These are phyloP conservation scores for Musa schizocarpa DNA, from an alignment of 176 grass and related monocot species.

Conservation along the genomic window DNA sequence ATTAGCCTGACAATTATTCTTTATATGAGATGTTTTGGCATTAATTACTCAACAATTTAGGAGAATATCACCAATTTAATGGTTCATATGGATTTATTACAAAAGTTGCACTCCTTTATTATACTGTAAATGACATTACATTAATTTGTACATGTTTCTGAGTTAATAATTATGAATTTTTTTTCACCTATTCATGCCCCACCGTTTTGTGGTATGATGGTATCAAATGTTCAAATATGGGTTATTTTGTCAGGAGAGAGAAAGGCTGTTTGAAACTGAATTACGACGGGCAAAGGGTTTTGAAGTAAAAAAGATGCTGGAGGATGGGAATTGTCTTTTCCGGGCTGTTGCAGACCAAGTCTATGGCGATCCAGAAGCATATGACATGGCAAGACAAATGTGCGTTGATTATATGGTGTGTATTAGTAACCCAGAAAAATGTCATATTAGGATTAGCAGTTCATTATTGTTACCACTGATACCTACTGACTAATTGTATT, in stretches of 20 bases:
- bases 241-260: constrained; percentile 58
- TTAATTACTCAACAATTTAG: too few species aligned
- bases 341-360: constrained; percentile 98
- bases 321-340: constrained; percentile 95
- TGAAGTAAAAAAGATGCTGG: constrained; percentile 81
- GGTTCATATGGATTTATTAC: too few species aligned
- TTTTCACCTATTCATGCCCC: too few species aligned
- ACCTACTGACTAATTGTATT: background rate
- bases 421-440: background rate
- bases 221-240: background rate
- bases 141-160: background rate
- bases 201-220: too few species aligned
- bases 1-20: too few species aligned
- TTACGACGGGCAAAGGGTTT: constrained; percentile 80
- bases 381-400: constrained; percentile 95
- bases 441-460: background rate
- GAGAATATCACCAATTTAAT: too few species aligned
- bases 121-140: too few species aligned
- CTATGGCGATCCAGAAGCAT: constrained; percentile 87
- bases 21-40: too few species aligned
- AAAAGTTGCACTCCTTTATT: too few species aligned
- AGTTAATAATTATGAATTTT: background rate
- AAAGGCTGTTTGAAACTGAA: constrained; percentile 73
- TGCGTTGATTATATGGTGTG: constrained; percentile 97
- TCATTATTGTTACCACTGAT: background rate